Base-by-base conservation (phyloP, 192 early-diverging fungal species). In the Geranomyces variabilis region DNA sequence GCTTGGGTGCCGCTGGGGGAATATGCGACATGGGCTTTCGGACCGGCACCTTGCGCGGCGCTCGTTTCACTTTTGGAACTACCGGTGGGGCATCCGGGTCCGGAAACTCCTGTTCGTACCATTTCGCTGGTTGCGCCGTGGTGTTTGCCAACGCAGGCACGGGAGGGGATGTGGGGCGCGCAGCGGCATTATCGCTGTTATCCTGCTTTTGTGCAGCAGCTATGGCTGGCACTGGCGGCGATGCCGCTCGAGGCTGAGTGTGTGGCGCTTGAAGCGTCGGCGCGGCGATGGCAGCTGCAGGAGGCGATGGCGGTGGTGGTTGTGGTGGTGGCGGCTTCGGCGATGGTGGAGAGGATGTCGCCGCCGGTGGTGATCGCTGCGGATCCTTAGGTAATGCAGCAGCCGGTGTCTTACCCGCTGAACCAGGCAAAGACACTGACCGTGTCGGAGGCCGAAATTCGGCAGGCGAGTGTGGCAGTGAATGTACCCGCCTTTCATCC, bases 141-240 rank as follows among this genome's bases (percentile, higher is more conserved):
- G 58, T 19, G 9, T 60, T 60, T 17, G 58, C 22, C 22, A 60
- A 33, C 17, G 58, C 58, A 19, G 58, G 58, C 29, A 60, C 58
- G 7, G 58, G 58, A 7, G 58, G 58, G 29, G 58, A 60, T 19
- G 58, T 5, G 17, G 58, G 31, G 17, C 58, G 58, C 8, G 22
- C 31, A 19, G 31, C 5, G 17, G 17, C 58, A 8, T 17, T 17
- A 33, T 10, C 31, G 22, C 29, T 29, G 31, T 60, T 60, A 4
- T 53, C n/a, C 4, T 4, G 51, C 51, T 26, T n/a, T 26, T n/a
- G 51, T 9, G 51, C 51, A 26, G 51, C 31, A 2, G 63, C 33
- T 43, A 45, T 14, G 31, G 58, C 58, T 29, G 63, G 63, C 24
- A 66, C 66, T 33, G 66, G 66, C 36, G 66, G 66, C 17, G 66